These are phyloP conservation scores for Ilyonectria destructans DNA, from an alignment of 2,329 filamentous ascomycete species.

Conservation along the genomic window DNA sequence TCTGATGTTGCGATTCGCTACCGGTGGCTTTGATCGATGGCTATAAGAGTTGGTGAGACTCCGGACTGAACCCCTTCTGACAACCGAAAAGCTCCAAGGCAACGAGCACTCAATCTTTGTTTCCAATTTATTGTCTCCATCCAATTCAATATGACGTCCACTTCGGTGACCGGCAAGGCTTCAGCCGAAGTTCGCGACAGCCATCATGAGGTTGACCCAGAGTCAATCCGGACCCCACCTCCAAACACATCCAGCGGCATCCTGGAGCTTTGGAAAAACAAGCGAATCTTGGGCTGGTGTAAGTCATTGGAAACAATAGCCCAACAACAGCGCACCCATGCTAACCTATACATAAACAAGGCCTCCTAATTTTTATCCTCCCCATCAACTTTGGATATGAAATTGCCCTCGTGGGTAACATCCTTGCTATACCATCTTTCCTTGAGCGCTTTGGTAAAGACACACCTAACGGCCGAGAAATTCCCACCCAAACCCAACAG, in stretches of 20 bases:
- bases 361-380: conserved; percentile 46
- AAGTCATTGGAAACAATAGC: background rate
- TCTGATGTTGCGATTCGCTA: background rate
- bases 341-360: conserved; percentile 23
- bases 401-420: conserved; percentile 45
- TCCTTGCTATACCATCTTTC: conserved; percentile 48
- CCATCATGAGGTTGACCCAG: background rate
- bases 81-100: background rate
- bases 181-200: background rate
- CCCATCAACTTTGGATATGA: conserved; percentile 52
- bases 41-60: conserved; percentile 8
- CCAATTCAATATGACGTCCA: background rate
- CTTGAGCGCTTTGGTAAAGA: conserved; percentile 42
- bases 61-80: background rate
- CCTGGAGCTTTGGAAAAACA: conserved; percentile 14
- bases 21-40: background rate
- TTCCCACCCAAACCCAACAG: conserved; percentile 46
- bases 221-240: background rate
- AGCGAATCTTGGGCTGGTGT: conserved; percentile 27
- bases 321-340: background rate
- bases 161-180: background rate
- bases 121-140: background rate
- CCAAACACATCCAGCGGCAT: background rate
- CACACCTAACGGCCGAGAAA: conserved; percentile 31
- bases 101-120: background rate